Percentiles rank a stretch among this genome's conserved stretches.
Conservation (phyloP, 352 stramenopile genomes). For the Pythium sukuiense region DNA sequence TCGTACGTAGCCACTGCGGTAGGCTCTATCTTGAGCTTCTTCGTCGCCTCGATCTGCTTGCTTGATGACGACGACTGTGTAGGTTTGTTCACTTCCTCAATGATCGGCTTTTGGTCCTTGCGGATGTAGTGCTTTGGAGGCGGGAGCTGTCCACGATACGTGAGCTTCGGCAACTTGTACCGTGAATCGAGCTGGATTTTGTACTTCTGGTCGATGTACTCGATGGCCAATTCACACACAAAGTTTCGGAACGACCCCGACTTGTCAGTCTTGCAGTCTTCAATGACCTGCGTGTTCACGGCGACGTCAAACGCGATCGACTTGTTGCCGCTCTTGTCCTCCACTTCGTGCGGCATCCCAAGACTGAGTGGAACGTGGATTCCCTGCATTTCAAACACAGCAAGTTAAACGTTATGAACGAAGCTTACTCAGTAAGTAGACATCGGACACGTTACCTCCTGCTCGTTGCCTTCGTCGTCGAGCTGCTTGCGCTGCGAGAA, state of each 20-base stretch:
- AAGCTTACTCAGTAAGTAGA: background rate
- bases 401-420: background rate
- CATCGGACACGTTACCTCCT: conserved; percentile 41
- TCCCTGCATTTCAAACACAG: conserved; percentile 31
- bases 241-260: conserved; percentile 78
- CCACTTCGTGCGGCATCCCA: conserved; percentile 65
- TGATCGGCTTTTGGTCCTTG: conserved; percentile 64
- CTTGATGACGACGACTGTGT: conserved; percentile 1
- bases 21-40: conserved; percentile 5
- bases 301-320: conserved; percentile 77
- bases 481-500: conserved; percentile 83
- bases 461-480: conserved; percentile 69
- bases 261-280: conserved; percentile 63
- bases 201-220: conserved; percentile 87
- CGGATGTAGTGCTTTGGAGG: conserved; percentile 80
- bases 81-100: conserved; percentile 55
- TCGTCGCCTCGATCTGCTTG: conserved; percentile 12
- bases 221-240: conserved; percentile 77
- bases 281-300: conserved; percentile 74
- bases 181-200: conserved; percentile 72
- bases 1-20: conserved; percentile 28
- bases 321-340: conserved; percentile 62
- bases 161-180: conserved; percentile 76
- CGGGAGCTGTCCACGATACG: conserved; percentile 61
- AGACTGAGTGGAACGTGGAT: conserved; percentile 78